Conservation (phyloP, 495 filamentous ascomycete genomes). For the Penicillium maclennaniae region DNA sequence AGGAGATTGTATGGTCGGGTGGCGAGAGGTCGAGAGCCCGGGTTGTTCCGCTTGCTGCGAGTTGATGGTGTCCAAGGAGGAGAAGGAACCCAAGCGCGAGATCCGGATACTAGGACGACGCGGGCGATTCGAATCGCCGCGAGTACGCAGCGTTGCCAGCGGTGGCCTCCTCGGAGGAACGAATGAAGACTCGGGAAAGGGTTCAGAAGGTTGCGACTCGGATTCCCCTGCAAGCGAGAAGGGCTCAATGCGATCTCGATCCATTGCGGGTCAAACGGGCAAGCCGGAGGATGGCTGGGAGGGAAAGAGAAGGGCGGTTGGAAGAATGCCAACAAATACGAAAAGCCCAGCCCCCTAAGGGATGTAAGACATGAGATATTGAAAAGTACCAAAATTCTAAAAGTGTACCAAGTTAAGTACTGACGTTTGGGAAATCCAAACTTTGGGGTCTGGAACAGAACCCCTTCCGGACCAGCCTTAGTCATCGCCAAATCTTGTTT, state of each 20-base stretch:
- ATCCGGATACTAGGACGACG: conserved; percentile 42
- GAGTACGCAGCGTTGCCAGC: conserved; percentile 9
- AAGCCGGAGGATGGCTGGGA: neutral
- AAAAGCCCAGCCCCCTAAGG: neutral
- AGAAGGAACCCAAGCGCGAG: conserved; percentile 31
- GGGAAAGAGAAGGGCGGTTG: neutral
- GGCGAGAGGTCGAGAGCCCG: conserved; percentile 3
- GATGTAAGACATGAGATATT: conserved; percentile 7
- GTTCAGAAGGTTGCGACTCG: neutral
- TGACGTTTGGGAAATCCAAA: too few relatives aligned
- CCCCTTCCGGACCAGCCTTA: too few relatives aligned
- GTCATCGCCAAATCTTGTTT: too few relatives aligned
- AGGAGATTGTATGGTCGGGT: conserved; percentile 14
- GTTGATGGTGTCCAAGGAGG: conserved; percentile 17
- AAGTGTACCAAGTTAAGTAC: too few relatives aligned
- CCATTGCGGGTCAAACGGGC: conserved; percentile 25
- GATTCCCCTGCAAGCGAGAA: conserved; percentile 12
- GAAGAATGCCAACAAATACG: neutral
- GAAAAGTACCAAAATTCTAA: too few relatives aligned
- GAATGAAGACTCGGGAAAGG: conserved; percentile 11
- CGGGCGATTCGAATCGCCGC: conserved; percentile 18
- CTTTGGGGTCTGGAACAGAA: too few relatives aligned
- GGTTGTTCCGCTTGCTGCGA: conserved; percentile 6
- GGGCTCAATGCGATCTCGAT: conserved; percentile 47
- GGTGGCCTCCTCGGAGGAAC: conserved; percentile 4